These are phyloP conservation scores for Salix caprea DNA, from an alignment of 345 rosid genomes.

Conservation along the genomic window DNA sequence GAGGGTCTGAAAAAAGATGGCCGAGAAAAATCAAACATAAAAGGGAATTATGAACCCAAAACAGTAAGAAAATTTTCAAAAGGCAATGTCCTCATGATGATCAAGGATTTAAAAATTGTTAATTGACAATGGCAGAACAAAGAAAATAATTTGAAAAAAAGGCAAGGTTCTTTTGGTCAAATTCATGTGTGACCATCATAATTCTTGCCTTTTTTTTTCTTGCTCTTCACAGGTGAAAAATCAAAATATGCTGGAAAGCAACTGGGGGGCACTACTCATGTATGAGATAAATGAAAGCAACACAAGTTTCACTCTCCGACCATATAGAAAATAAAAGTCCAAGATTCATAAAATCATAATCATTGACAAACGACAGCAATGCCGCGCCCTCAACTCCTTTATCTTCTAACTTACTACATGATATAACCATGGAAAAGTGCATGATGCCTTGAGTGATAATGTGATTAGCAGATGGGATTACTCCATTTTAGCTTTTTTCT, in stretches of 20 bases:
- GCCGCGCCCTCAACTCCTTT: too few relatives aligned
- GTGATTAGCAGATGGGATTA: not conserved
- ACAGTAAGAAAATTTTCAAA: not conserved
- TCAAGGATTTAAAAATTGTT: not conserved
- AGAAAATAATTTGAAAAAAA: not conserved
- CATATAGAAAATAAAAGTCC: not conserved
- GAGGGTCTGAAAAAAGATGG: slow-evolving; percentile 52
- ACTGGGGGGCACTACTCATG: not conserved
- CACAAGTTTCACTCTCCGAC: not conserved
- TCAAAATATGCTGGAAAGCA: not conserved
- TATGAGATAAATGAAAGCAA: not conserved
- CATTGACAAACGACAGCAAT: too few relatives aligned
- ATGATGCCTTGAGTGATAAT: not conserved
- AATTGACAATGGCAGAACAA: not conserved
- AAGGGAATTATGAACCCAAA: not conserved
- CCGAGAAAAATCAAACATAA: not conserved
- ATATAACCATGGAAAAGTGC: not conserved
- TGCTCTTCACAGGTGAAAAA: not conserved
- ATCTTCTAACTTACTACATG: too few relatives aligned
- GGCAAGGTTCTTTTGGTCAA: not conserved
- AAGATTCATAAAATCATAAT: too few relatives aligned
- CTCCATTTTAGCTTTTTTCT: not conserved
- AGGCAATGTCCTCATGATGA: not conserved
- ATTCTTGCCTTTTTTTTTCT: not conserved
- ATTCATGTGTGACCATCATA: not conserved